These are phyloP conservation scores for Pyrenochaeta sp. DNA, from an alignment of 2,329 filamentous ascomycete genomes.

Conservation along the genomic window DNA sequence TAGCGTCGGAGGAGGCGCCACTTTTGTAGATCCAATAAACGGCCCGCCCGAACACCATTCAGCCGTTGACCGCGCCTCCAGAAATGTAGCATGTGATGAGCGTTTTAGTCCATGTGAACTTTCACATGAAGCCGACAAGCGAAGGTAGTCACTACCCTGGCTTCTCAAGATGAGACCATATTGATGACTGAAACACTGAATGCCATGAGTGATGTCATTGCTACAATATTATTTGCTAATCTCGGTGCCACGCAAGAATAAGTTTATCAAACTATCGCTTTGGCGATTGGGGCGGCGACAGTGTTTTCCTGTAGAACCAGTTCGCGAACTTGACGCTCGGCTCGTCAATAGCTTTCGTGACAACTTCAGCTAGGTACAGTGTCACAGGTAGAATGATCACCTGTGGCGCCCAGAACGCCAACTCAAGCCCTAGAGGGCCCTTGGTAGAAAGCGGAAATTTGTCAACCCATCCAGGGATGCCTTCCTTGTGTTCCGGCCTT, in stretches of 20 bases:
- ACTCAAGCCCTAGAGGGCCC: conserved; percentile 65
- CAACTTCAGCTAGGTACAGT: conserved; percentile 43
- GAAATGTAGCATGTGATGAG: neutral
- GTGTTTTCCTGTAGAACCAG: conserved; percentile 64
- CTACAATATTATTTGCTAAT: neutral
- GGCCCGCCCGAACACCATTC: conserved; percentile 1
- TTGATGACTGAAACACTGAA: neutral
- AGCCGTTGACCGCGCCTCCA: conserved; percentile 5
- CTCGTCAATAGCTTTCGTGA: conserved; percentile 52
- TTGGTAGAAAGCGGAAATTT: conserved; percentile 62
- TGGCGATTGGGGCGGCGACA: conserved; percentile 19
- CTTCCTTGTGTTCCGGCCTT: conserved; percentile 58
- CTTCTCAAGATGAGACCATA: no score
- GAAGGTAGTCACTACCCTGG: neutral
- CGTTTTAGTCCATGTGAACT: neutral
- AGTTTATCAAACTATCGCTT: neutral
- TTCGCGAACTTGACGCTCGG: conserved; percentile 61
- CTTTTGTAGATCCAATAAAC: conserved; percentile 22
- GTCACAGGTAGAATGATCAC: conserved; percentile 55
- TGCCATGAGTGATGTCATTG: neutral
- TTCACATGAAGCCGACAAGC: conserved; percentile 26
- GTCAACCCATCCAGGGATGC: conserved; percentile 66
- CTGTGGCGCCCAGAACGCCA: conserved; percentile 68
- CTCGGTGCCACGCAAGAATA: no score
- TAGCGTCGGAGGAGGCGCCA: conserved; percentile 20